Base-by-base conservation (phyloP, 2,329 filamentous ascomycete species). In the Colletotrichum cereale region DNA sequence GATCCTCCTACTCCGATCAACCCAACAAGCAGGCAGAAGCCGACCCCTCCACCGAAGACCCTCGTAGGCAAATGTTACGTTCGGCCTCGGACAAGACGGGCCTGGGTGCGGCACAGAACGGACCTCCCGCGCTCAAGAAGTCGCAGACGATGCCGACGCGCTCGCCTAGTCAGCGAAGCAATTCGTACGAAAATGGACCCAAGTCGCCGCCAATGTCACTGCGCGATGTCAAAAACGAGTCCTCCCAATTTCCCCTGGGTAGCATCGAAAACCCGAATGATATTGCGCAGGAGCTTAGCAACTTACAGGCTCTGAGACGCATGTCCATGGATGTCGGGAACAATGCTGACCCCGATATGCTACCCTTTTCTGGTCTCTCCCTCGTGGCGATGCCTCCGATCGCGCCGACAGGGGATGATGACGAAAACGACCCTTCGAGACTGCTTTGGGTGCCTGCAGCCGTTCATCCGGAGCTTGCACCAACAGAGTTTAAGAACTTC, bases 371-470 rank as follows among this genome's bases (percentile, higher is more conserved):
- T 66, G 86, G 86, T 62, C 85, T 90, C 79, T 88, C 88, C 6
- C 83, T 91, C 48, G 88, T 93, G 78, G 89, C 92, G 52, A 91
- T 94, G 83, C 91, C 93, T 3, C 87, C 92, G 24, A 88, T 92
- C 73, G 92, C 93, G 24, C 93, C 93, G 1, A 90, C 87, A 3
- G 89, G 90, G 40, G 88, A 90, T 72, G 92, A 94, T 73, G 92
- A 97, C 77, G 95, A 97, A 79, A 92, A 95, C 76, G 96, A 98
- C 79, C 90, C 94, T 10, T 95, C 95, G 2, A 89, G 95, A 73
- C 84, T 98, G 71, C 93, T 98, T 75, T 99, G 96, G 96, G 96
- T 99, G 7, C 96, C 96, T 6, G 96, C 96, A 31, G 90, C 95
- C 70, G 88, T 99, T 36, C 96, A 99, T 77, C 96, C 96, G 0